These are phyloP conservation scores for Pontederia paniculata DNA, from an alignment of 176 grass and related monocot genomes.

Conservation along the genomic window DNA sequence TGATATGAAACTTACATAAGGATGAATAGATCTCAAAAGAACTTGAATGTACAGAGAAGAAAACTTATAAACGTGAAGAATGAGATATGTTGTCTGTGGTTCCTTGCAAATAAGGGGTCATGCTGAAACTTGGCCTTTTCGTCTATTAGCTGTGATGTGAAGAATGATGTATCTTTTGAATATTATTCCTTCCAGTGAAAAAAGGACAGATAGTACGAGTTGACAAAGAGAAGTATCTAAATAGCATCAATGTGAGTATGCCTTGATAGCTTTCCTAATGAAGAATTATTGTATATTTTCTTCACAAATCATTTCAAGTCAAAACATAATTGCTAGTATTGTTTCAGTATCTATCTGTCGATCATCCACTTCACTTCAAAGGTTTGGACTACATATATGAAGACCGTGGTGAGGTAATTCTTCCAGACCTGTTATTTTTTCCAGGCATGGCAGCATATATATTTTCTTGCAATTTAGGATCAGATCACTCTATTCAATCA, in stretches of 20 bases:
- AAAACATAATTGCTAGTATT: neutral
- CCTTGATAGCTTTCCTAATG: neutral
- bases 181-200: constrained; percentile 48
- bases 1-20: too few relatives aligned
- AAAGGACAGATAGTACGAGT: constrained; percentile 94
- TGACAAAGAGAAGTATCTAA: constrained; percentile 83
- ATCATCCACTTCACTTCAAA: constrained; percentile 69
- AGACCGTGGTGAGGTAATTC: constrained; percentile 64
- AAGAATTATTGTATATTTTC: neutral
- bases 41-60: too few relatives aligned
- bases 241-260: constrained; percentile 61
- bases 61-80: too few relatives aligned
- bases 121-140: neutral
- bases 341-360: constrained; percentile 82
- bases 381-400: constrained; percentile 89
- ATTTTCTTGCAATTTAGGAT: too few relatives aligned
- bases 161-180: neutral
- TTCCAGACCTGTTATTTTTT: too few relatives aligned
- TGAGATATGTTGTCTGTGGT: too few relatives aligned
- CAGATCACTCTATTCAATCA: neutral
- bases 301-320: neutral
- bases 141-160: neutral
- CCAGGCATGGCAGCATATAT: too few relatives aligned
- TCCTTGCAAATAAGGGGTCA: neutral
- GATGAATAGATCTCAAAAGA: too few relatives aligned